Conservation (phyloP, 371 early-diverging fungal species). For the Syncephalastrum monosporum region DNA sequence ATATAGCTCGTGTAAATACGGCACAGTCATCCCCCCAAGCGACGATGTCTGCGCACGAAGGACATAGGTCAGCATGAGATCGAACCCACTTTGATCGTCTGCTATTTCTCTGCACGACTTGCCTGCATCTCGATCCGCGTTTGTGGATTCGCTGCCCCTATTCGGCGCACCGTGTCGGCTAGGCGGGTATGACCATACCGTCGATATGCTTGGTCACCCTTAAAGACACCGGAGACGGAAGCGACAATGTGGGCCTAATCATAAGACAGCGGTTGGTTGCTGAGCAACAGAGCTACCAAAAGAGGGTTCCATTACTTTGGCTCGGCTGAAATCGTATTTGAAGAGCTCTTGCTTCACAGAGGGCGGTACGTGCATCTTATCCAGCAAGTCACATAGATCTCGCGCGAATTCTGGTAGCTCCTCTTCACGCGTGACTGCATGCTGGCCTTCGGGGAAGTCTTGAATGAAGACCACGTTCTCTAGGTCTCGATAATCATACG, state of each 20-base stretch:
- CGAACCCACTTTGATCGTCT: not conserved
- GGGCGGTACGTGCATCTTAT: constrained; percentile 34
- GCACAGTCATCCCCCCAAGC: constrained; percentile 25
- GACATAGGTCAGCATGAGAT: not conserved
- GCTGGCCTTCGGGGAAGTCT: constrained; percentile 33
- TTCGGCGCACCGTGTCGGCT: constrained; percentile 24
- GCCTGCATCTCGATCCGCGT: constrained; percentile 51
- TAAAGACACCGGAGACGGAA: constrained; percentile 42
- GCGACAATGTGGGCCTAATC: constrained; percentile 36
- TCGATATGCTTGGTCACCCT: constrained; percentile 23
- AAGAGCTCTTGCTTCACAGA: constrained; percentile 36
- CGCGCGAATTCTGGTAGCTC: constrained; percentile 31
- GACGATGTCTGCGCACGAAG: constrained; percentile 36
- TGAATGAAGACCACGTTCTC: constrained; percentile 53
- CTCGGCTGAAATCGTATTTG: constrained; percentile 37
- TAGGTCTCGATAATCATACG: constrained; percentile 42
- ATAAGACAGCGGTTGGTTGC: not conserved
- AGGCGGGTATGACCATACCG: constrained; percentile 45
- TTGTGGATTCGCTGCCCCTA: constrained; percentile 15
- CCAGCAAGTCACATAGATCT: constrained; percentile 32
- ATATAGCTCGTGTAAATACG: constrained; percentile 38
- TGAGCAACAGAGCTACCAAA: not conserved
- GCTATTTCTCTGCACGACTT: not conserved
- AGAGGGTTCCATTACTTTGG: constrained; percentile 19
- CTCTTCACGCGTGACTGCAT: not conserved